phyloP scores from a whole-genome alignment of 768 basidiomycete genomes.

The Calocybe cyanea region DNA sequence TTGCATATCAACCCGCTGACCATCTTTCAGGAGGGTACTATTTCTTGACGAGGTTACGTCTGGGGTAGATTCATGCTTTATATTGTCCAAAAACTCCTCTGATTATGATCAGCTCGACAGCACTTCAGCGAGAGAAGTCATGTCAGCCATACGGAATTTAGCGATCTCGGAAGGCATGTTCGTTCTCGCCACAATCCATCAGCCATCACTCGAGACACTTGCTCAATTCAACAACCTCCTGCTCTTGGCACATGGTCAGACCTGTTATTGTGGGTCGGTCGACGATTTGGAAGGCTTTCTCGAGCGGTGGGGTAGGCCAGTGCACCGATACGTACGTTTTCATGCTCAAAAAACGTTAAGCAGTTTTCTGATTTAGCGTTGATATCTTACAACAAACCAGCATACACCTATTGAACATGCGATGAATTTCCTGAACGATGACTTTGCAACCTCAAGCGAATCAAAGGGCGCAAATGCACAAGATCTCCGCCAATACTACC shows the following conservation, averaged over 20 bases:
- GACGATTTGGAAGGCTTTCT: constrained; percentile 37
- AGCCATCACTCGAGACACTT: constrained; percentile 60
- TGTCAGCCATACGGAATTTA: constrained; percentile 39
- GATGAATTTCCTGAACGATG: constrained; percentile 52
- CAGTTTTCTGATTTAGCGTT: not conserved
- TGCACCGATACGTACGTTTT: constrained; percentile 29
- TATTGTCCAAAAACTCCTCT: not conserved
- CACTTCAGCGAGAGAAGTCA: constrained; percentile 39
- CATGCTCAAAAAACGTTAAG: not conserved
- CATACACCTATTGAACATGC: constrained; percentile 58
- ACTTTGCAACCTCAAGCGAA: constrained; percentile 28
- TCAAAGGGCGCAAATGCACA: constrained; percentile 16
- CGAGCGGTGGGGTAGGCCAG: constrained; percentile 35
- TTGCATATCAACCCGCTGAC: not conserved
- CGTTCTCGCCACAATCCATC: constrained; percentile 65
- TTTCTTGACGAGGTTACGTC: constrained; percentile 63
- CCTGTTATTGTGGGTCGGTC: constrained; percentile 39
- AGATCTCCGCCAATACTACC: constrained; percentile 33
- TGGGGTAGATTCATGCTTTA: constrained; percentile 28
- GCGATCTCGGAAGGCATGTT: constrained; percentile 47
- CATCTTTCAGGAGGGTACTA: constrained; percentile 41
- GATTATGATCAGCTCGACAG: constrained; percentile 38
- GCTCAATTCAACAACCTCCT: constrained; percentile 56
- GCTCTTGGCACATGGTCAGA: constrained; percentile 51
- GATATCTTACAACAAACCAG: constrained; percentile 18